Base-by-base conservation (phyloP, 75 land plant genomes). In the Pseudotsuga menziesii region DNA sequence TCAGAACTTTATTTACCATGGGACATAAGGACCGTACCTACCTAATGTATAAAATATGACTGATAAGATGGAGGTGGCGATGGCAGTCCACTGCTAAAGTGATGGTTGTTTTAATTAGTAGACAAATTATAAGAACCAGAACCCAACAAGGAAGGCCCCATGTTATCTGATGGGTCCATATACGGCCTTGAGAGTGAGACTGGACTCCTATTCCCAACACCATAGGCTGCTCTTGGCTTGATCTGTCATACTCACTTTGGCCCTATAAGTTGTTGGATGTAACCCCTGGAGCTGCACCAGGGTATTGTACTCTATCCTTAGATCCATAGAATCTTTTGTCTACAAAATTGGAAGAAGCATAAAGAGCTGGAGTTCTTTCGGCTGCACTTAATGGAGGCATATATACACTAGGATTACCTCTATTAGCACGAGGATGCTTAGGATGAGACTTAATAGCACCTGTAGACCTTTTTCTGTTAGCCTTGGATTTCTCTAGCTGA, bases 11-110 rank as follows among this genome's bases (percentile, higher is more conserved):
- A 52, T 69, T 69, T 41, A 20, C 25, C 20, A 69, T 13, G 41
- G 59, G 66, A 32, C n/a, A 62, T 27, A 66, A 2, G 16, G 19
- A 69, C 48, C 14, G n/a, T 36, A 69, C 23, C 72, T 41, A 69
- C 52, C 72, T 78, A 84, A 72, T 84, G 86, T 35, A 84, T 70
- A 70, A 84, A 84, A 32, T 85, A 78, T 3, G 86, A 84, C 81
- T 83, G 86, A 41, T 84, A 84, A 20, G 86, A 85, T 48, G 86
- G 81, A 61, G 86, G 80, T 26, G 85, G 86, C 19, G 86, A 81
- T n/a, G 86, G 86, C 73, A 84, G 76, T 36, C 85, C 85, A 83
- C 86, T 84, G 25, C 85, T 77, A 41, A 69, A 69, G 35, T 69
- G 72, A 69, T 69, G 72, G 52, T 23, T 69, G 52, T 23, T 69